phyloP scores from a whole-genome alignment of 2,329 filamentous ascomycete species.

The Fusarium clavum region DNA sequence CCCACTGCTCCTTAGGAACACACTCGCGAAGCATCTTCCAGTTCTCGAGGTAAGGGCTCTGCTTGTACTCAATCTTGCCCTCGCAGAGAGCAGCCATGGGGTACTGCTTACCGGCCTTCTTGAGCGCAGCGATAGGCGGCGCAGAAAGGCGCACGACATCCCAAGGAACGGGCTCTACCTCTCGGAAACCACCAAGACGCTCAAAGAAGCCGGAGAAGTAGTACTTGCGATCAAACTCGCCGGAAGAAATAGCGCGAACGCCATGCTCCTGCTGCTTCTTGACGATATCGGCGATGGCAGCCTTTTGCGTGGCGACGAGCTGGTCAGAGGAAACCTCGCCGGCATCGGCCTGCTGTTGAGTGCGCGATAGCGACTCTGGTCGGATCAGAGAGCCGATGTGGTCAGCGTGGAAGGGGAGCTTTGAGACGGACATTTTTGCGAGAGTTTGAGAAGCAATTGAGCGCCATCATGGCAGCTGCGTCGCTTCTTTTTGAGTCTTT shows the following conservation, averaged over 20 bases:
- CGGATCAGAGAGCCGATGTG: conserved; percentile 79
- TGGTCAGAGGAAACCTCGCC: conserved; percentile 56
- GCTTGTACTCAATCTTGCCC: conserved; percentile 56
- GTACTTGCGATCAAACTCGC: conserved; percentile 71
- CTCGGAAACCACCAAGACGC: conserved; percentile 56
- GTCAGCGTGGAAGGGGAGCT: conserved; percentile 74
- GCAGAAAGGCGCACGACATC: conserved; percentile 53
- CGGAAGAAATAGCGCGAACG: conserved; percentile 73
- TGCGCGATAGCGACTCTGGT: conserved; percentile 69
- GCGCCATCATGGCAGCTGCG: conserved; percentile 18
- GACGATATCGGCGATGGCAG: conserved; percentile 73
- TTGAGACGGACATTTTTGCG: conserved; percentile 42
- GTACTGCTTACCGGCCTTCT: conserved; percentile 54
- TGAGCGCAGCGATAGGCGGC: conserved; percentile 55
- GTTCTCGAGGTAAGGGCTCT: conserved; percentile 58
- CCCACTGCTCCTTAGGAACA: conserved; percentile 69
- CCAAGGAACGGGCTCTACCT: conserved; percentile 55
- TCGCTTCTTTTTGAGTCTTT: conserved; percentile 23
- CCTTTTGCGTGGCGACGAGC: conserved; percentile 68
- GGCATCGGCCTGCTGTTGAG: conserved; percentile 60
- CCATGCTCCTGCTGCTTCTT: conserved; percentile 72
- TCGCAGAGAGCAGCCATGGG: conserved; percentile 56
- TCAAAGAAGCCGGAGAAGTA: conserved; percentile 64
- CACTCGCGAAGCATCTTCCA: conserved; percentile 53
- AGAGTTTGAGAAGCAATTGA: conserved; percentile 12